Base-by-base conservation (phyloP, 2,329 filamentous ascomycete genomes). In the Phaeosphaeria sp. region DNA sequence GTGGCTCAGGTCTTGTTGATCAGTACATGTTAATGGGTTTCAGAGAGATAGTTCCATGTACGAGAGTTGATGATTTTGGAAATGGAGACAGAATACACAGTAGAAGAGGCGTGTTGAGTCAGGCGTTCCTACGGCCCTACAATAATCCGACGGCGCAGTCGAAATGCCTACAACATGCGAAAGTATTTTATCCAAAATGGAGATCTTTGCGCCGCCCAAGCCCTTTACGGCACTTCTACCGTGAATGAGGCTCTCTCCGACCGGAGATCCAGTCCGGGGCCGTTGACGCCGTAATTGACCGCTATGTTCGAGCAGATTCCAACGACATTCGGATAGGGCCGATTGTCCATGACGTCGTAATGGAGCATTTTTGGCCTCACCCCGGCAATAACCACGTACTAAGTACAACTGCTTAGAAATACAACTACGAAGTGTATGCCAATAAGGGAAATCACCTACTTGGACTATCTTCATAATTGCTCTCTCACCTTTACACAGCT, bases 331-430 rank as follows among this genome's bases (percentile, higher is more conserved):
- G 54, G 24, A 18, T 36, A 43, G 21, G 42, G 21, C 53, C 49
- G 53, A 6, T 46, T 21, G 17, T 45, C 39, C 50, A 53, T 55
- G 47, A 43, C 49, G 49, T 52, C 45, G 54, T 39, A 13, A 42
- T 39, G 44, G 20, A 44, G 20, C 24, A 25, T 6, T 33, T 27
- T 22, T 36, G 49, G 22, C 9, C 5, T 13, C 22, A 9, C 13
- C 42, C 36, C n/a, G 49, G 25, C 20, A 6, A n/a, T 43, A 42
- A 13, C 36, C 17, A 6, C 25, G 36, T 40, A 13, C n/a, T 50
- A 27, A 33, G 24, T 54, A 45, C 46, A 49, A 25, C 25, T 39
- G 49, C 43, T 56, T 56, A 56, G 54, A 56, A 56, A 56, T 56
- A 40, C 54, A 49, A 13, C n/a, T n/a, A n/a, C n/a, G n/a, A n/a